These are phyloP conservation scores for Didymella lethalis DNA, from an alignment of 2,329 filamentous ascomycete species.

Conservation along the genomic window DNA sequence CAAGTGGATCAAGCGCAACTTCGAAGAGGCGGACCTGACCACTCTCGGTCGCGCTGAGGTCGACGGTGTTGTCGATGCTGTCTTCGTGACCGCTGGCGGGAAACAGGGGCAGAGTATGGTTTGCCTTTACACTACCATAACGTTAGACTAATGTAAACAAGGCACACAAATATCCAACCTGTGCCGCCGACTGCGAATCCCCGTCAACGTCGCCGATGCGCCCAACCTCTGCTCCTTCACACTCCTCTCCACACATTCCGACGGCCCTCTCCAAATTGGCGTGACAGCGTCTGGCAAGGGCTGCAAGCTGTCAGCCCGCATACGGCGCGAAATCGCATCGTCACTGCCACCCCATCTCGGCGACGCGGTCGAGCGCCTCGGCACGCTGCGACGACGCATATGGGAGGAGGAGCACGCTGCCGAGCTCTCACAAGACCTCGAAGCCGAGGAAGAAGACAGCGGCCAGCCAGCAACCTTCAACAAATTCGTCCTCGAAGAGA, in stretches of 20 bases:
- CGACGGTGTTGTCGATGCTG: slow-evolving; percentile 80
- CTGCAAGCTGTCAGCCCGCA: slow-evolving; percentile 89
- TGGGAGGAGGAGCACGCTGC: slow-evolving; percentile 60
- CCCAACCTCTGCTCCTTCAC: slow-evolving; percentile 88
- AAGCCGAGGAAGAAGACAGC: slow-evolving; percentile 66
- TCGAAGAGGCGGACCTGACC: slow-evolving; percentile 75
- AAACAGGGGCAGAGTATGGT: slow-evolving; percentile 58
- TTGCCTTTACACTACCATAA: background rate
- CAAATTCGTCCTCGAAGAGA: slow-evolving; percentile 76
- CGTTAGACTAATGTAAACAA: slow-evolving; percentile 44
- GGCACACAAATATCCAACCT: slow-evolving; percentile 73
- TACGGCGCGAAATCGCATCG: slow-evolving; percentile 86
- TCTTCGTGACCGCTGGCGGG: slow-evolving; percentile 78
- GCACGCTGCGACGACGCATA: slow-evolving; percentile 58
- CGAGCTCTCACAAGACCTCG: slow-evolving; percentile 54
- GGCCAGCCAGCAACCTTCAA: slow-evolving; percentile 88
- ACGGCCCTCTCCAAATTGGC: slow-evolving; percentile 92
- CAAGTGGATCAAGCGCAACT: slow-evolving; percentile 70
- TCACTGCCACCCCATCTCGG: slow-evolving; percentile 80
- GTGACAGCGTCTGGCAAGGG: slow-evolving; percentile 95
- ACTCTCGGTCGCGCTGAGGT: slow-evolving; percentile 82
- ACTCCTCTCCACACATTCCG: slow-evolving; percentile 84
- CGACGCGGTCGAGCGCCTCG: slow-evolving; percentile 77
- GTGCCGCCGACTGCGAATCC: slow-evolving; percentile 82
- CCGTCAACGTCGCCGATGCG: slow-evolving; percentile 90